These are phyloP conservation scores for Raffaelea deltoideospora DNA, from an alignment of 2,329 filamentous ascomycete species.

Conservation along the genomic window DNA sequence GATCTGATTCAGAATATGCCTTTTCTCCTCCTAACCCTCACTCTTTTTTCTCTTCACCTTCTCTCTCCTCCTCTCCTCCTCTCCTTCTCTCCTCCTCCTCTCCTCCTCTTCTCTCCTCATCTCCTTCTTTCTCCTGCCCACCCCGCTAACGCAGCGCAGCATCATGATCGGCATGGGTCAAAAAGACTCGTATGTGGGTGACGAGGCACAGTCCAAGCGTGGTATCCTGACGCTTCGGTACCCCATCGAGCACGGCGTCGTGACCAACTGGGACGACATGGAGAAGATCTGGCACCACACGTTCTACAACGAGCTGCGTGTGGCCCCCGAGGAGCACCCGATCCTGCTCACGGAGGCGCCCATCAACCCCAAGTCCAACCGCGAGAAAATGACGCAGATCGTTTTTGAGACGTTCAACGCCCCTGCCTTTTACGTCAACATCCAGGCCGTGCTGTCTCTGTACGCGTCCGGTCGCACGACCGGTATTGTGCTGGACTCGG, in stretches of 20 bases:
- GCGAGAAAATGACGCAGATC: conserved; percentile 99
- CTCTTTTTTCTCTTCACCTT: no score
- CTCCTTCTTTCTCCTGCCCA: conserved; percentile 2
- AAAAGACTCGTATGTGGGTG: conserved; percentile 99
- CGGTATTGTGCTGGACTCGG: conserved; percentile 99
- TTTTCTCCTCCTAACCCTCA: no score
- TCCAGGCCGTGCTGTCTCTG: conserved; percentile 97
- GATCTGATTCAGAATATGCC: no score
- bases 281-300: conserved; percentile 99
- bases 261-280: conserved; percentile 99
- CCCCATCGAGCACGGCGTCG: conserved; percentile 99
- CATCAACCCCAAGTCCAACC: conserved; percentile 99
- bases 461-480: conserved; percentile 99
- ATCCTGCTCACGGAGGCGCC: conserved; percentile 97
- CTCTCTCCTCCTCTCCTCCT: no score
- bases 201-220: conserved; percentile 99
- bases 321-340: conserved; percentile 98
- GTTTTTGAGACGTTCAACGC: conserved; percentile 99
- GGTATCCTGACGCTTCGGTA: conserved; percentile 99
- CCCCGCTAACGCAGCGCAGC: conserved; percentile 34
- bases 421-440: conserved; percentile 99
- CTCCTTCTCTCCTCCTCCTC: neutral
- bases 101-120: neutral
- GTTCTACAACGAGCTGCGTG: conserved; percentile 99
- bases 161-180: conserved; percentile 99